These are phyloP conservation scores for Cladophialophora chaetospira DNA, from an alignment of 2,329 filamentous ascomycete species.

Conservation along the genomic window DNA sequence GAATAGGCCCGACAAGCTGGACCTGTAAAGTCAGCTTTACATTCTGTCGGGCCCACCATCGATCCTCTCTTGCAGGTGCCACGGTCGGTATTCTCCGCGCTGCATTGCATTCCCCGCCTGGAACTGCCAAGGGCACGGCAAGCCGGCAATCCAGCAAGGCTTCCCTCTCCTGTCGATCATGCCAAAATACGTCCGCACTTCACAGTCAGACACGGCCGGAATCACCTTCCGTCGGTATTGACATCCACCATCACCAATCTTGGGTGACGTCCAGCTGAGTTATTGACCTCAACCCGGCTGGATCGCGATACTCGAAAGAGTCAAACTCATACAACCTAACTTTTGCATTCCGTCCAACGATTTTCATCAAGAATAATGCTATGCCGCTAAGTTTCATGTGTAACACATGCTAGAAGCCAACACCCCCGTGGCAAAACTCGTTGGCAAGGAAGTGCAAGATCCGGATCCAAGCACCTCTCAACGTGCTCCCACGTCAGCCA, in stretches of 20 bases:
- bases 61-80: too few relatives aligned
- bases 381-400: neutral
- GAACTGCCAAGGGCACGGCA: neutral
- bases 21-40: neutral
- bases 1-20: neutral
- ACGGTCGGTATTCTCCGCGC: too few relatives aligned
- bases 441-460: neutral
- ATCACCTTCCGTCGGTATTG: neutral
- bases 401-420: neutral
- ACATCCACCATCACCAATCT: too few relatives aligned
- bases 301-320: neutral
- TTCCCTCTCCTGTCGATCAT: neutral
- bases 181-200: neutral
- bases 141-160: neutral
- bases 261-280: too few relatives aligned
- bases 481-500: constrained; percentile 11
- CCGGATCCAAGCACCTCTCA: constrained; percentile 12
- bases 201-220: neutral
- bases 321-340: neutral
- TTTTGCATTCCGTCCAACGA: neutral
- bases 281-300: too few relatives aligned
- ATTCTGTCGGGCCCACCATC: neutral
- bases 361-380: neutral
- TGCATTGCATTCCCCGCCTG: too few relatives aligned
- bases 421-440: neutral